Evolutionary conservation across 352 stramenopile genomes (phyloP).

Genomic region (Blastocystis sp.): DNA sequence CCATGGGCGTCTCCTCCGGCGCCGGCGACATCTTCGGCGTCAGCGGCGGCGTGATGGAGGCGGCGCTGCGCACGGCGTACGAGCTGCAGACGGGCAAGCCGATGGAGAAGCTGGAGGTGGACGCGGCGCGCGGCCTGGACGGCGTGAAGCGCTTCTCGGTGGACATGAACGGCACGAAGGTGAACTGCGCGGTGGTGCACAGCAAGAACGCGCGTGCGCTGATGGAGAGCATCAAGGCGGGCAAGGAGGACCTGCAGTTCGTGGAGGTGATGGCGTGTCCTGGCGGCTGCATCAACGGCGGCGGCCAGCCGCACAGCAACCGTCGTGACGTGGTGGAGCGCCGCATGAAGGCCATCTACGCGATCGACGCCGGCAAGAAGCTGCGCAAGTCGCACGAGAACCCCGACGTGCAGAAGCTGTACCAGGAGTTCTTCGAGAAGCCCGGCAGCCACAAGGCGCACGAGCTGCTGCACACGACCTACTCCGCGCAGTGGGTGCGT

Average conservation of each 20-base stretch:
- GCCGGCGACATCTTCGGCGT: slow-evolving; percentile 56
- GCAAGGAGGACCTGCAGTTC: slow-evolving; percentile 68
- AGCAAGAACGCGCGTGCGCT: slow-evolving; percentile 38
- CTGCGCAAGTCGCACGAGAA: slow-evolving; percentile 74
- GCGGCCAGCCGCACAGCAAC: slow-evolving; percentile 74
- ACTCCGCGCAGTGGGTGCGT: slow-evolving; percentile 31
- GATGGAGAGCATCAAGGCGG: slow-evolving; percentile 51
- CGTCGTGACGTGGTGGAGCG: slow-evolving; percentile 65
- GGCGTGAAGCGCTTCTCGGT: slow-evolving; percentile 55
- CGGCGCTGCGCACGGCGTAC: slow-evolving; percentile 65
- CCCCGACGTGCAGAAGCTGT: slow-evolving; percentile 60
- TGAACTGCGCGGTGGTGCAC: slow-evolving; percentile 55
- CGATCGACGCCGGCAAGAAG: slow-evolving; percentile 68
- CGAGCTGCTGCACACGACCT: slow-evolving; percentile 50
- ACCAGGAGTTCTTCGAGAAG: slow-evolving; percentile 66
- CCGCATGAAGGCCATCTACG: slow-evolving; percentile 59
- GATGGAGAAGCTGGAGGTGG: slow-evolving; percentile 67
- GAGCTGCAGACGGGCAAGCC: slow-evolving; percentile 57
- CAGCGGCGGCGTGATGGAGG: slow-evolving; percentile 67
- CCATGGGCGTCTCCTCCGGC: slow-evolving; percentile 31
- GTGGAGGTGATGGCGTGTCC: slow-evolving; percentile 96
- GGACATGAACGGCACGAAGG: slow-evolving; percentile 55
- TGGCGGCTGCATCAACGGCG: slow-evolving; percentile 88
- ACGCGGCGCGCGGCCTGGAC: slow-evolving; percentile 48
- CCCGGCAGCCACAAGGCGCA: slow-evolving; percentile 60